Percentiles rank a stretch among this genome's conserved stretches.
phyloP scores from a whole-genome alignment of 805 yeast species.

The Metschnikowia amazonensis region DNA sequence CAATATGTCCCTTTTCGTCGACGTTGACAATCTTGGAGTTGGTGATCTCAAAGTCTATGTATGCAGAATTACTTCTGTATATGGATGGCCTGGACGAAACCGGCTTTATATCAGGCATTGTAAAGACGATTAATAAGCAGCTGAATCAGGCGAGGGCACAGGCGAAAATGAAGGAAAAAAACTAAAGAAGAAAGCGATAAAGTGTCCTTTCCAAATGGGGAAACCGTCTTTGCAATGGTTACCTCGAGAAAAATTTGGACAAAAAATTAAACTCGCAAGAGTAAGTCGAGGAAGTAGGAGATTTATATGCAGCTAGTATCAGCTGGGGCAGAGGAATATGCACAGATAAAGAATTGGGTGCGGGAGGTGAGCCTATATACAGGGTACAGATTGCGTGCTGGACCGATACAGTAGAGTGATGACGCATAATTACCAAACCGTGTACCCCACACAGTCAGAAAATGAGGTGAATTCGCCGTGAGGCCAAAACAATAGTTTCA shows the following conservation, averaged over 20 bases:
- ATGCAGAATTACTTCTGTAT: constrained; percentile 16
- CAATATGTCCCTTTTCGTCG: constrained; percentile 18
- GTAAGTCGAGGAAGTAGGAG: not conserved
- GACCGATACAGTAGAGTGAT: not conserved
- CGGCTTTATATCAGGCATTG: constrained; percentile 15
- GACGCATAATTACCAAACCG: constrained; percentile 1
- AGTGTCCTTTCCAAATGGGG: not conserved
- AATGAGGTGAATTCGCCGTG: not conserved
- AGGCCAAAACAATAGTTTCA: not conserved
- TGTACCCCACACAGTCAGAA: constrained; percentile 2
- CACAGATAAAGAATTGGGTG: constrained; percentile 5
- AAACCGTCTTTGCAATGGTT: not conserved
- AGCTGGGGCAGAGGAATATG: not conserved
- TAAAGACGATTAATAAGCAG: not conserved
- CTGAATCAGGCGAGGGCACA: not conserved
- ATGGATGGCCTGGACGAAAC: constrained; percentile 15
- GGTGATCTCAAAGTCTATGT: constrained; percentile 16
- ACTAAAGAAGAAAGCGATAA: too few species aligned
- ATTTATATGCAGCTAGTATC: constrained; percentile 4
- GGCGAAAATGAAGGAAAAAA: not conserved
- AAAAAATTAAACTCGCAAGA: not conserved
- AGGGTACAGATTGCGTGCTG: constrained; percentile 3
- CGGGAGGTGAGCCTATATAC: not conserved
- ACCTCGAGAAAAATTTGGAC: not conserved
- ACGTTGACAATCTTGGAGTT: constrained; percentile 18